A percentile compares a stretch with the other conserved stretches of the same genome.
These are phyloP conservation scores for Colletotrichum coccodes DNA, from an alignment of 2,329 filamentous ascomycete species.

Conservation along the genomic window DNA sequence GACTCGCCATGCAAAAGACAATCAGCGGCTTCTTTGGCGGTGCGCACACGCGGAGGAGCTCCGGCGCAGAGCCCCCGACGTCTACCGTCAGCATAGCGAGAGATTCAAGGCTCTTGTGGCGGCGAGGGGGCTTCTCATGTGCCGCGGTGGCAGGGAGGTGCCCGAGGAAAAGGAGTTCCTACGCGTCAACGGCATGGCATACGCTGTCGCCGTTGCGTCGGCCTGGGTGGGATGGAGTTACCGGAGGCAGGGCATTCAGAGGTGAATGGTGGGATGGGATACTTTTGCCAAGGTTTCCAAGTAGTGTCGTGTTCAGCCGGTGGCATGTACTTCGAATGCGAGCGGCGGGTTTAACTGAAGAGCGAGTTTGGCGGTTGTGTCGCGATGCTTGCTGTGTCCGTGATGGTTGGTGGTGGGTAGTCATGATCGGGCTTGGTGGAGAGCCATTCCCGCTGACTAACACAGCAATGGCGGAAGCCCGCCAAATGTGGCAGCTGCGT, in stretches of 20 bases:
- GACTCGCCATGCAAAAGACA: constrained; percentile 37
- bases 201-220: background rate
- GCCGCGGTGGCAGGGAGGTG: constrained; percentile 36
- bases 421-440: too few species aligned
- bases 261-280: background rate
- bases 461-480: constrained; percentile 7
- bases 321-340: too few species aligned
- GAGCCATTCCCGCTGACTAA: too few species aligned
- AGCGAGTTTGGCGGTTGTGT: too few species aligned
- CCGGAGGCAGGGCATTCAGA: background rate
- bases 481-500: background rate
- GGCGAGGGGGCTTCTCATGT: constrained; percentile 22
- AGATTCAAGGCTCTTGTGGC: constrained; percentile 25
- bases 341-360: too few species aligned
- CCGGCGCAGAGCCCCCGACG: background rate
- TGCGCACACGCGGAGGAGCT: background rate
- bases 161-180: constrained; percentile 46
- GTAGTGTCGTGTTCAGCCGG: background rate
- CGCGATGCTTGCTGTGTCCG: too few species aligned
- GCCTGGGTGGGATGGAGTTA: background rate
- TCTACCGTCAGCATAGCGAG: constrained; percentile 24
- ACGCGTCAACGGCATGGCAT: constrained; percentile 40
- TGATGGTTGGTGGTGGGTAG: too few species aligned
- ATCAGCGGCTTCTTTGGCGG: constrained; percentile 40
- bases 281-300: background rate